Evolutionary conservation across 495 filamentous ascomycete species (phyloP), one percentile per base, ranked within the genome.

Genomic region (Penicillium bovifimosum): DNA sequence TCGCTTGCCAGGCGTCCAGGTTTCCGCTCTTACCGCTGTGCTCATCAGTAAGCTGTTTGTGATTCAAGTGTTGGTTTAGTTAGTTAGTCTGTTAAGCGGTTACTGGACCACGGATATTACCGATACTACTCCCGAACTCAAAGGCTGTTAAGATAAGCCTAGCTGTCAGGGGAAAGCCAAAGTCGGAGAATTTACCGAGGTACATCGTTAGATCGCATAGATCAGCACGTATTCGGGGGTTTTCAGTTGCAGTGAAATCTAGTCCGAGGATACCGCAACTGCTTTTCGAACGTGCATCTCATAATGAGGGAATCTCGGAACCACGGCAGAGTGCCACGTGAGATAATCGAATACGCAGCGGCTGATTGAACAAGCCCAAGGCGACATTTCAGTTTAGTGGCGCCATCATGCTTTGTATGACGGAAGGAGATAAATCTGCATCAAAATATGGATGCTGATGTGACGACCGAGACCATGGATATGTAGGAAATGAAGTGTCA

Each of bases 11-110:
- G 20, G 20, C 33, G 28, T 14, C 6, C 17, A 8, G 40, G 41
- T 44, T 31, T 46, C 55, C 54, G 55, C 52, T 64, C 16, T 41
- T 43, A 47, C 52, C 48, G 54, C 52, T 14, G 41, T 17, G 18
- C 35, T 27, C 32, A 47, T 43, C 33, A 35, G 20, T 16, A 28
- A 43, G 8, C n/a, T 46, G 10, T 3, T 3, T 9, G 31, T 39
- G 35, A 26, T 46, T 28, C 16, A 31, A 50, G 29, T 17, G 29
- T 26, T 32, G 43, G 6, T 11, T 20, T 36, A 36, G 11, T 27
- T 9, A 9, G 18, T 20, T 36, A 36, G 11, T 27, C n/a, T n/a
- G 41, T n/a, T n/a, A n/a, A 6, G 18, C 34, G 36, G 38, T 50
- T 41, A 34, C n/a, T n/a, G n/a, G 48, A 33, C 18, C 17, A 52